Percentiles rank a stretch among this genome's conserved stretches.
phyloP scores from a whole-genome alignment of 148 eudicot species.

The Drosera capensis region DNA sequence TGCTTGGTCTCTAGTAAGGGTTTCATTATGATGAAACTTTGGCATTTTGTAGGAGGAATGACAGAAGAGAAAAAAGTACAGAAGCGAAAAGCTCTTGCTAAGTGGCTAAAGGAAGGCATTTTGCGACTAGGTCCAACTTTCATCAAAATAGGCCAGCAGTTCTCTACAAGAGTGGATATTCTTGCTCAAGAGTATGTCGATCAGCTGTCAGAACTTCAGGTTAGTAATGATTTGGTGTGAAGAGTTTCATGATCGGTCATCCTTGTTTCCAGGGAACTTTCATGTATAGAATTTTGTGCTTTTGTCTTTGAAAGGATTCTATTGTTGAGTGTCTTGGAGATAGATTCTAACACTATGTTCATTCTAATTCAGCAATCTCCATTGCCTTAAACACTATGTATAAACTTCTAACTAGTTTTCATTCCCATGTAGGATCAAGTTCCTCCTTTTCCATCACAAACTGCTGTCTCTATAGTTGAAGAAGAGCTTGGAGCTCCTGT shows the following conservation, averaged over 20 bases:
- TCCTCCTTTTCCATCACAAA: constrained; percentile 95
- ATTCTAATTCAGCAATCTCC: not conserved
- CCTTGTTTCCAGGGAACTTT: not conserved
- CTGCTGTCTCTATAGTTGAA: constrained; percentile 73
- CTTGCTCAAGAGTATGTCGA: constrained; percentile 97
- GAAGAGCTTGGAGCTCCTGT: constrained; percentile 82
- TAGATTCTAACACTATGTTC: not conserved
- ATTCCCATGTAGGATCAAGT: constrained; percentile 78
- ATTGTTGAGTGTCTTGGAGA: not conserved
- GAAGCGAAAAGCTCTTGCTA: constrained; percentile 75
- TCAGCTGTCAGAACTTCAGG: constrained; percentile 99
- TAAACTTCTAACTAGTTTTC: constrained; percentile 3
- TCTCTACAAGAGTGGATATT: constrained; percentile 97
- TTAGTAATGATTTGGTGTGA: constrained; percentile 11
- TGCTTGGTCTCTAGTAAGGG: too few relatives aligned
- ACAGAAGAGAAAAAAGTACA: constrained; percentile 65
- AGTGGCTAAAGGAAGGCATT: constrained; percentile 91
- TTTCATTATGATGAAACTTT: too few relatives aligned
- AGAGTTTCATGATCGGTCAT: not conserved
- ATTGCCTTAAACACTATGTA: constrained; percentile 1
- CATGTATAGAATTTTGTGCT: not conserved
- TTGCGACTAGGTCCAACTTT: constrained; percentile 96
- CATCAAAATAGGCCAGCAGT: constrained; percentile 95
- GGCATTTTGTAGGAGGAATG: constrained; percentile 95
- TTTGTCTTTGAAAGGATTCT: not conserved